Base-by-base conservation (phyloP, 1,284 basidiomycete species). In the Microbotryum violaceum region DNA sequence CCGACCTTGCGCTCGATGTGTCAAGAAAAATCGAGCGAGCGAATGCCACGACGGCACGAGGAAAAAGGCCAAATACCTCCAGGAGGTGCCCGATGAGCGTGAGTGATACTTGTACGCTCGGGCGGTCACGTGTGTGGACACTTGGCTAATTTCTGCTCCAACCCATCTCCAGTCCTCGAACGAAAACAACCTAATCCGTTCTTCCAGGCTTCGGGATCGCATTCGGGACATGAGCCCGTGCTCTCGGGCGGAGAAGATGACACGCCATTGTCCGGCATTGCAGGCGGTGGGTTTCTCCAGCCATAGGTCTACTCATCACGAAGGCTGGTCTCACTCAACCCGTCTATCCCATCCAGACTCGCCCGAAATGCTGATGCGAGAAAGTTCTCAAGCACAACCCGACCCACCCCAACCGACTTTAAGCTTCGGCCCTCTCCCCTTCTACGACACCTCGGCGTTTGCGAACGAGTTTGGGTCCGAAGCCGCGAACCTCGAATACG, bases 1-100 rank as follows among this genome's bases (percentile, higher is more conserved):
- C 61, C 87, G 94, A 60, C 94, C 94, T 29, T 98, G 94, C 78
- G 87, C 89, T 70, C 84, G 94, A 53, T 98, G 94, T 74, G 82
- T 91, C 57, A 97, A 94, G 77, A 92, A 94, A 67, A 91, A 91
- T 20, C 86, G 94, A 71, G 87, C 85, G 7, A 83, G 85, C 62
- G 87, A 85, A 63, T 98, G 94, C 74, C 86, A 87, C 46, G 94
- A 98, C 74, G 94, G 94, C 0, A 87, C 90, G 68, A 83, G 94
- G 69, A 98, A 98, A 79, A 97, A 97, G 78, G 94, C 94, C 27
- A 98, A 98, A 75, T 98, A 97, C 76, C 82, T 96, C 20, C 79
- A 92, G 66, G 90, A 94, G 74, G 90, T 92, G 54, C 88, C 89
- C 51, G 91, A 96, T 75, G 83, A 91, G 61, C 86, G 91, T 90